Conservation (phyloP, 2,329 filamentous ascomycete genomes). For the Coccinonectria pachysandricola region DNA sequence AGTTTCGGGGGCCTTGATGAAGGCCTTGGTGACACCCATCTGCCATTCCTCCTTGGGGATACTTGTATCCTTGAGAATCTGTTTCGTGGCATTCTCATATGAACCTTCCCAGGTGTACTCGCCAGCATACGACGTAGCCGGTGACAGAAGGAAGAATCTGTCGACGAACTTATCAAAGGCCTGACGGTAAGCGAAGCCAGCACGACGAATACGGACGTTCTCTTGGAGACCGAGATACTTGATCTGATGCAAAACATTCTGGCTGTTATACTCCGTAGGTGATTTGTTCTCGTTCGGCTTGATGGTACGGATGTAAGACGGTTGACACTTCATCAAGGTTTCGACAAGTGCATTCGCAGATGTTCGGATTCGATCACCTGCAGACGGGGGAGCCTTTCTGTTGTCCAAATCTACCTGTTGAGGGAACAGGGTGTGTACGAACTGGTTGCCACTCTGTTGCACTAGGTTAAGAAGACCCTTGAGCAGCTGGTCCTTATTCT, state of each 20-base stretch:
- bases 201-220: constrained; percentile 93
- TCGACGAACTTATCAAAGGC: constrained; percentile 98
- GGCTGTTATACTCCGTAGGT: constrained; percentile 78
- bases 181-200: constrained; percentile 93
- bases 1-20: constrained; percentile 96
- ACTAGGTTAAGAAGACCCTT: constrained; percentile 90
- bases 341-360: constrained; percentile 93
- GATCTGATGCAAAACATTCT: constrained; percentile 94
- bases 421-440: constrained; percentile 83
- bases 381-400: constrained; percentile 83
- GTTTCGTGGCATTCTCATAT: constrained; percentile 73
- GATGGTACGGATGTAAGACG: constrained; percentile 97
- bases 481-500: constrained; percentile 95
- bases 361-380: constrained; percentile 88
- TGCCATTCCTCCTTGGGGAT: constrained; percentile 95
- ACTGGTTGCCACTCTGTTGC: constrained; percentile 70
- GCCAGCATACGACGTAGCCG: constrained; percentile 89
- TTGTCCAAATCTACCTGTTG: constrained; percentile 93
- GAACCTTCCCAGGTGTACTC: constrained; percentile 95
- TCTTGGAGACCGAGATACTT: constrained; percentile 99
- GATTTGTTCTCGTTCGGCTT: constrained; percentile 99
- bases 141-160: constrained; percentile 89
- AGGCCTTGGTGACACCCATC: constrained; percentile 92
- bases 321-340: constrained; percentile 93
- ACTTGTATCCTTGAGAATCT: constrained; percentile 92